Evolutionary conservation across 2,329 filamentous ascomycete genomes (phyloP).

Genomic region (Colletotrichum salicis): DNA sequence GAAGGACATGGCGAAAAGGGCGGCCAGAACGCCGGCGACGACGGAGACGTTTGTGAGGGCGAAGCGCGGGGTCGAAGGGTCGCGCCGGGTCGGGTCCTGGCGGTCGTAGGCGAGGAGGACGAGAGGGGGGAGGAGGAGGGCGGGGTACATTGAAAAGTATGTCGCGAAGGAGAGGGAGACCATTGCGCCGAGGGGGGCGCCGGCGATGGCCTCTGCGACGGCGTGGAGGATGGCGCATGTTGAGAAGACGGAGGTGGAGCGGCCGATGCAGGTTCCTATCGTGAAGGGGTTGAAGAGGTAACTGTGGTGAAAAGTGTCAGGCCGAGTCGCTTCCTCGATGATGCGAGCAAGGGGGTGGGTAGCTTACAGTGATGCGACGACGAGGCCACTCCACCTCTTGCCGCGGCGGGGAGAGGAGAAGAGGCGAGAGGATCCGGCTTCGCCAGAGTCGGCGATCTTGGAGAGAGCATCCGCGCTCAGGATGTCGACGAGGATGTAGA

Average conservation of each 20-base stretch:
- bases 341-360: not conserved
- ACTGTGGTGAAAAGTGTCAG: constrained; percentile 74
- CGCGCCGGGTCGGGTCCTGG: constrained; percentile 50
- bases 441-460: constrained; percentile 82
- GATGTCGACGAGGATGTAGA: constrained; percentile 86
- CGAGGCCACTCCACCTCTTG: constrained; percentile 77
- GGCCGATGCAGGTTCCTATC: constrained; percentile 87
- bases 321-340: constrained; percentile 70
- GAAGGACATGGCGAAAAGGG: constrained; percentile 77
- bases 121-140: constrained; percentile 85
- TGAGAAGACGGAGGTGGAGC: constrained; percentile 89
- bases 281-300: constrained; percentile 97
- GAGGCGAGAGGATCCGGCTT: constrained; percentile 76
- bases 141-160: constrained; percentile 92
- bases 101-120: constrained; percentile 83
- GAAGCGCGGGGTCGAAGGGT: constrained; percentile 59
- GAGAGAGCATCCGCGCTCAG: constrained; percentile 83
- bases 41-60: constrained; percentile 62
- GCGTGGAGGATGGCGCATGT: constrained; percentile 88
- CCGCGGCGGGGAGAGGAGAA: constrained; percentile 83
- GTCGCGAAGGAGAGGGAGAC: constrained; percentile 87
- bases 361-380: constrained; percentile 81
- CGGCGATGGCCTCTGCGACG: constrained; percentile 81
- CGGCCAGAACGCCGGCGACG: constrained; percentile 64
- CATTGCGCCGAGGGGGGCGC: constrained; percentile 79